Conservation (phyloP, 108 stramenopile genomes). For the Nitzschia palea region DNA sequence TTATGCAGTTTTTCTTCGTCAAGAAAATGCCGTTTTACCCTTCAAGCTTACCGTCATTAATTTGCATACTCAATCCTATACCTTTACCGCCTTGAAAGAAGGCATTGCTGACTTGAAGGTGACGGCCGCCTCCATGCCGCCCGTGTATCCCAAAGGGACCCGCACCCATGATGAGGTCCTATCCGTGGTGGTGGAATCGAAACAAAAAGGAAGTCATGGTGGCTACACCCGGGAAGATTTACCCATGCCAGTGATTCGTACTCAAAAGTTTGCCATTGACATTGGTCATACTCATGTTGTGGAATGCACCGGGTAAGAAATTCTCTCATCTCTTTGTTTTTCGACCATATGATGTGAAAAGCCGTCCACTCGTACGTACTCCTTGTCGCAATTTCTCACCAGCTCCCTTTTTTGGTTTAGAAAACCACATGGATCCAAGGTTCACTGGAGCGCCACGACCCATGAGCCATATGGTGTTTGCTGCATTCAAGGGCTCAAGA, state of each 20-base stretch:
- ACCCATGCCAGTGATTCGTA: neutral
- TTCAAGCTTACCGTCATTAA: slow-evolving; percentile 28
- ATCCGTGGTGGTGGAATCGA: slow-evolving; percentile 24
- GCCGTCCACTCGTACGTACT: neutral
- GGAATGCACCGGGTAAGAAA: slow-evolving; percentile 37
- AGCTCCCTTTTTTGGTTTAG: neutral
- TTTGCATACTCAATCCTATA: slow-evolving; percentile 21
- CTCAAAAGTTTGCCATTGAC: slow-evolving; percentile 33
- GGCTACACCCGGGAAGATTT: slow-evolving; percentile 7
- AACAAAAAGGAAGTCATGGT: slow-evolving; percentile 13
- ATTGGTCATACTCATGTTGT: slow-evolving; percentile 37
- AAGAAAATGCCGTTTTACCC: slow-evolving; percentile 23
- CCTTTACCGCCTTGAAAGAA: slow-evolving; percentile 25
- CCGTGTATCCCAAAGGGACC: slow-evolving; percentile 38
- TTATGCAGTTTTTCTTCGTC: slow-evolving; percentile 30
- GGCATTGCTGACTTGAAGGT: slow-evolving; percentile 13
- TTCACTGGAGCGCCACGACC: slow-evolving; percentile 30
- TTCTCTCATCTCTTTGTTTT: neutral
- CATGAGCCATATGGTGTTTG: slow-evolving; percentile 41
- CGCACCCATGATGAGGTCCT: slow-evolving; percentile 13
- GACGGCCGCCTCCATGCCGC: slow-evolving; percentile 19
- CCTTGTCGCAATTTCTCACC: too few species aligned
- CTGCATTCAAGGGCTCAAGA: slow-evolving; percentile 35
- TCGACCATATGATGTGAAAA: neutral
- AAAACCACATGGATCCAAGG: slow-evolving; percentile 33